These are phyloP conservation scores for Ustilago esculenta DNA, from an alignment of 1,284 basidiomycete species.

Conservation along the genomic window DNA sequence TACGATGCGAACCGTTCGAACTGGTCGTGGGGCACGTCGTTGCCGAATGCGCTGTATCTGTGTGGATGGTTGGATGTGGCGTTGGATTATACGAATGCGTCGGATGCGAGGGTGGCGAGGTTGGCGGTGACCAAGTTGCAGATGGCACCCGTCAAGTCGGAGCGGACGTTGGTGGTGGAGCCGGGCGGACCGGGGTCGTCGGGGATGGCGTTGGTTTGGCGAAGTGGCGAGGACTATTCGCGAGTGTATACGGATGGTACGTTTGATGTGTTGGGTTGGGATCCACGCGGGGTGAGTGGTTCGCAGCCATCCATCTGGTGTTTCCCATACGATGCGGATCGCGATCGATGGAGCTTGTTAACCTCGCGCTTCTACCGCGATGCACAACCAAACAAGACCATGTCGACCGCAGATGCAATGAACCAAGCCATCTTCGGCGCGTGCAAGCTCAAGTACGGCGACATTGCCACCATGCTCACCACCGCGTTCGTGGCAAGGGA, in stretches of 20 bases:
- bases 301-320: constrained; percentile 33
- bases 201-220: constrained; percentile 27
- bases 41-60: constrained; percentile 15
- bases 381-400: neutral
- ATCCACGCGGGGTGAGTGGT: constrained; percentile 41
- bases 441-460: constrained; percentile 26
- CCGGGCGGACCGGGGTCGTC: constrained; percentile 47
- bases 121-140: constrained; percentile 34
- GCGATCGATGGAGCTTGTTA: constrained; percentile 34
- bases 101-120: constrained; percentile 20
- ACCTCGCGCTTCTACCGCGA: constrained; percentile 11
- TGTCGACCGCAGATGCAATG: constrained; percentile 19
- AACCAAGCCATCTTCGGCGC: constrained; percentile 26
- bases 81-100: constrained; percentile 44
- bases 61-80: constrained; percentile 48
- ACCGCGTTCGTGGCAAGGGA: constrained; percentile 44
- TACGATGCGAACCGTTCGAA: constrained; percentile 16
- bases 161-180: constrained; percentile 33
- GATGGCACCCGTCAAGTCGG: constrained; percentile 4
- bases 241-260: constrained; percentile 19
- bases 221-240: constrained; percentile 7
- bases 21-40: constrained; percentile 14
- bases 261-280: constrained; percentile 42
- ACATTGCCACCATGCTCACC: constrained; percentile 27
- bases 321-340: constrained; percentile 39